Percentiles rank a stretch among this genome's conserved stretches.
phyloP scores from a whole-genome alignment of 768 basidiomycete genomes.

The Termitomyces sp. region DNA sequence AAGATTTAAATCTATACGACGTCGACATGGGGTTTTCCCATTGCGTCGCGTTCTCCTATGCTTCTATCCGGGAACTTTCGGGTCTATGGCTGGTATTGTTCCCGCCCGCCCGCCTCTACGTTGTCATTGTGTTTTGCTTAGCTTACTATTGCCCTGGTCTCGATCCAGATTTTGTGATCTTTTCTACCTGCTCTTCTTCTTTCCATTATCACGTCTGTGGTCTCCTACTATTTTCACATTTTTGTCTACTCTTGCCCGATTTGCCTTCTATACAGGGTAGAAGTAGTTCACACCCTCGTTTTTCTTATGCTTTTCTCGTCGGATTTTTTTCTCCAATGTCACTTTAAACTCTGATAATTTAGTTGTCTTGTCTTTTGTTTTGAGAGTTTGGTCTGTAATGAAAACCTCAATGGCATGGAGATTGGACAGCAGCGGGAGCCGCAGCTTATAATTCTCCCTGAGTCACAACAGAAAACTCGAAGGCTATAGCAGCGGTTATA shows the following conservation, averaged over 20 bases:
- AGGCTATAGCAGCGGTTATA: too few species aligned
- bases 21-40: neutral
- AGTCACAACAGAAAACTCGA: neutral
- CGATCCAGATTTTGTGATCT: slow-evolving; percentile 3
- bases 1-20: neutral
- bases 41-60: neutral
- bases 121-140: slow-evolving; percentile 5
- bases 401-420: neutral
- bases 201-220: neutral
- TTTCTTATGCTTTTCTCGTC: neutral
- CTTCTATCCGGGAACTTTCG: neutral
- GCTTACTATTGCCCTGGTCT: slow-evolving; percentile 3
- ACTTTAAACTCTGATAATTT: neutral
- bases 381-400: neutral
- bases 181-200: neutral
- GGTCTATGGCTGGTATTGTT: neutral
- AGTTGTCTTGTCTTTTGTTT: neutral
- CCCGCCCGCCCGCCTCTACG: neutral
- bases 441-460: neutral
- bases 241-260: neutral
- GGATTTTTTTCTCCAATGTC: neutral
- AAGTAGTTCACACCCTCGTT: neutral
- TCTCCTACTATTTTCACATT: neutral
- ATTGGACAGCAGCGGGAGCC: neutral
- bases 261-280: neutral